Conservation (phyloP, 345 rosid species). For the Erysimum cheiranthoides region DNA sequence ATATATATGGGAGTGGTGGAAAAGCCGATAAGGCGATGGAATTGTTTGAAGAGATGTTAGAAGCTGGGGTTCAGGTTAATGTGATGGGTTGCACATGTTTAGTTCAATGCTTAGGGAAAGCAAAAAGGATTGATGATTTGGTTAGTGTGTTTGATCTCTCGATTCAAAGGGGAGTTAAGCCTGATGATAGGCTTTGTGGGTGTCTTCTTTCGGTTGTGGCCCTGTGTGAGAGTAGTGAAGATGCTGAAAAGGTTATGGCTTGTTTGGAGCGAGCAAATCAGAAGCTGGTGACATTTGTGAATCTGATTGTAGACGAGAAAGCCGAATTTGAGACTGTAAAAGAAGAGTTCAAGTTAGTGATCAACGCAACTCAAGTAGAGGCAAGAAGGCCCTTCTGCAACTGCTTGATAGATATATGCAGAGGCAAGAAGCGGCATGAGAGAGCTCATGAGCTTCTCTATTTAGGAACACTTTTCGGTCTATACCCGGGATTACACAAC, state of each 20-base stretch:
- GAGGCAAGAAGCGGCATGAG: slow-evolving; percentile 56
- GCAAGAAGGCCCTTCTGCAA: slow-evolving; percentile 90
- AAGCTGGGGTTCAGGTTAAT: slow-evolving; percentile 62
- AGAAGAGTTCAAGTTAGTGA: slow-evolving; percentile 67
- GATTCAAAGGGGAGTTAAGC: slow-evolving; percentile 61
- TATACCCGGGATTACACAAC: slow-evolving; percentile 82
- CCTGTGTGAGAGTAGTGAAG: slow-evolving; percentile 62
- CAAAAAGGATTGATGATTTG: slow-evolving; percentile 66
- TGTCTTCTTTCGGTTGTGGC: slow-evolving; percentile 83
- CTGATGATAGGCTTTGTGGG: slow-evolving; percentile 88
- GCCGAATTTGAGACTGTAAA: slow-evolving; percentile 55
- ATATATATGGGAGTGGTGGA: slow-evolving; percentile 78
- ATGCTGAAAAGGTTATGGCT: slow-evolving; percentile 61
- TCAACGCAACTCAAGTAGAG: slow-evolving; percentile 60
- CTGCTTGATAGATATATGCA: slow-evolving; percentile 85
- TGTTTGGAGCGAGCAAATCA: slow-evolving; percentile 75
- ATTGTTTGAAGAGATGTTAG: slow-evolving; percentile 70
- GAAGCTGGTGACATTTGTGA: slow-evolving; percentile 62
- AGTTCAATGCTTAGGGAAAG: slow-evolving; percentile 82
- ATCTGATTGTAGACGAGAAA: slow-evolving; percentile 55
- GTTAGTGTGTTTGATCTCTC: slow-evolving; percentile 62
- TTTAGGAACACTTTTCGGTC: slow-evolving; percentile 74
- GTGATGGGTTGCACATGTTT: slow-evolving; percentile 95
- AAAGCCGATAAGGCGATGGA: slow-evolving; percentile 74
- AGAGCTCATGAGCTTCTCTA: slow-evolving; percentile 91